Evolutionary conservation across 116 monocot species (phyloP).

Genomic region (Cymodocea nodosa): DNA sequence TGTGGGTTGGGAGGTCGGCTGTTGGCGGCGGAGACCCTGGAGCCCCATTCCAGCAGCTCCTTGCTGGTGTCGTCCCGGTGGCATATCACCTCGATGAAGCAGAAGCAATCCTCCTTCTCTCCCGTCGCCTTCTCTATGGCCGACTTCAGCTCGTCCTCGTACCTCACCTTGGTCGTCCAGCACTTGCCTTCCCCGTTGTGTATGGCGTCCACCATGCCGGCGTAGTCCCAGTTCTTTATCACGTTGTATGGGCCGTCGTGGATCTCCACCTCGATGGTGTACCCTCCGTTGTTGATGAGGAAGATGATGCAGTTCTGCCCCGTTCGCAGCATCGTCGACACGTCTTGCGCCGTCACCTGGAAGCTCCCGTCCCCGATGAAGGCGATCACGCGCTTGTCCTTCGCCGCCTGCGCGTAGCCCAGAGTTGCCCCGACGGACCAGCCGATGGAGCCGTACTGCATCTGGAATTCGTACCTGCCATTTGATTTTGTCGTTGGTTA

Average conservation of each 20-base stretch:
- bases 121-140: constrained; percentile 48
- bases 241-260: constrained; percentile 85
- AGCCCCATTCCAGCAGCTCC: constrained; percentile 71
- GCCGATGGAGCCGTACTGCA: constrained; percentile 71
- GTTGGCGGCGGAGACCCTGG: constrained; percentile 62
- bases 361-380: constrained; percentile 71
- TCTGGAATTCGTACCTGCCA: constrained; percentile 52
- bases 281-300: constrained; percentile 79
- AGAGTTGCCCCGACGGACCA: constrained; percentile 72
- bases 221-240: constrained; percentile 85
- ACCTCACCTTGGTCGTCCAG: constrained; percentile 48
- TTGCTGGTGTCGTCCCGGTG: constrained; percentile 95
- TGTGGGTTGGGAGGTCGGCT: constrained; percentile 71
- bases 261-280: constrained; percentile 84
- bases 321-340: constrained; percentile 45
- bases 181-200: constrained; percentile 57
- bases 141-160: constrained; percentile 50
- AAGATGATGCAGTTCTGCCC: constrained; percentile 51
- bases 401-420: constrained; percentile 57
- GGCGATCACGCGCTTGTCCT: constrained; percentile 45
- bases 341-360: constrained; percentile 45
- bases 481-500: too few relatives aligned
- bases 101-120: constrained; percentile 56
- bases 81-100: constrained; percentile 81
- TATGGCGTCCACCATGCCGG: constrained; percentile 47